phyloP scores from a whole-genome alignment of 176 grass and related monocot species.

The Calamus simplicifolius region DNA sequence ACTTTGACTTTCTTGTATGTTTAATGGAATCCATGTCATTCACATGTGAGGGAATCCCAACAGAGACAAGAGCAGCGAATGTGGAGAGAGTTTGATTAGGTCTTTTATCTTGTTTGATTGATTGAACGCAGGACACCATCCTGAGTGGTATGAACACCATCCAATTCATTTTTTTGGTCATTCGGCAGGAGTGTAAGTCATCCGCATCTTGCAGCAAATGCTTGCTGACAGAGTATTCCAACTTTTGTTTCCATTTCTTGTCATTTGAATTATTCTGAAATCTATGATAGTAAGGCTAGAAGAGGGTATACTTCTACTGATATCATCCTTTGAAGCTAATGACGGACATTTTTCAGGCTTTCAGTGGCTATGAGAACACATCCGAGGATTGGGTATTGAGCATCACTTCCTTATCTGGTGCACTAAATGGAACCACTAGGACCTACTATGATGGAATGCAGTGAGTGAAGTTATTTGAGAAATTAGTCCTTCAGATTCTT shows the following conservation, averaged over 20 bases:
- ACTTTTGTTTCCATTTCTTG: too few species aligned
- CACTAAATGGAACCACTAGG: conserved; percentile 91
- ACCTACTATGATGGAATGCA: conserved; percentile 96
- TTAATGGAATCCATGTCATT: too few species aligned
- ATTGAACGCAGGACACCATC: conserved; percentile 69
- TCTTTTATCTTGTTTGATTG: conserved; percentile 16
- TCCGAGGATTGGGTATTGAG: conserved; percentile 91
- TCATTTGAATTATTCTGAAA: too few species aligned
- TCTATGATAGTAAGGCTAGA: too few species aligned
- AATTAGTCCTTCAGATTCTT: neutral
- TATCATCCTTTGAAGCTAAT: too few species aligned
- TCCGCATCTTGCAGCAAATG: conserved; percentile 90
- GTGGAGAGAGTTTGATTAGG: too few species aligned
- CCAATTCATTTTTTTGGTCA: conserved; percentile 96
- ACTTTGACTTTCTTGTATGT: too few species aligned
- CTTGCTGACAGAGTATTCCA: conserved; percentile 77
- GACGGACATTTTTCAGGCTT: conserved; percentile 35
- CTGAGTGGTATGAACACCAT: conserved; percentile 64
- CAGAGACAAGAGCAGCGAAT: too few species aligned
- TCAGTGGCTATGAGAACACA: conserved; percentile 66
- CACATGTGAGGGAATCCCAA: too few species aligned
- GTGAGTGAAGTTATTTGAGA: conserved; percentile 36
- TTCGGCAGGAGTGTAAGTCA: conserved; percentile 84
- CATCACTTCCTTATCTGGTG: conserved; percentile 89
- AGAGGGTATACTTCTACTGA: too few species aligned